phyloP scores from a whole-genome alignment of 306 rosid species.

The Ormosia emarginata region DNA sequence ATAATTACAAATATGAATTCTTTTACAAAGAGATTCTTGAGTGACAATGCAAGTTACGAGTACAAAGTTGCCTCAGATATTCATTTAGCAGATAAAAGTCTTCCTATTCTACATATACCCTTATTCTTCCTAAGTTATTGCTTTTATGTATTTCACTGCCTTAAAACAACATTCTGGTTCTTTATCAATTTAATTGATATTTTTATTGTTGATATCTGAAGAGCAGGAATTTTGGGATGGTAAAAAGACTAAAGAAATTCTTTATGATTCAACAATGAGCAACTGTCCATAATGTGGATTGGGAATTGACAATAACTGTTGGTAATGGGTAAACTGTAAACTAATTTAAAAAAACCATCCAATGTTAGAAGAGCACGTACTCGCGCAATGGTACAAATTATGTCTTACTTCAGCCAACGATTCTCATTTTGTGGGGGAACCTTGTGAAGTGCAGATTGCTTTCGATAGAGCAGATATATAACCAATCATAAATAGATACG shows the following conservation, averaged over 20 bases:
- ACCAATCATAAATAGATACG: slow-evolving; percentile 8
- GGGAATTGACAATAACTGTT: background rate
- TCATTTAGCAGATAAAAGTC: background rate
- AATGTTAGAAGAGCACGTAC: background rate
- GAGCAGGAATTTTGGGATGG: background rate
- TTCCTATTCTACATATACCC: background rate
- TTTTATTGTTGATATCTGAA: background rate
- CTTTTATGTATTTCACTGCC: background rate
- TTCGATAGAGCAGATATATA: background rate
- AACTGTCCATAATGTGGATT: background rate
- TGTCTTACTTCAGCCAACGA: background rate
- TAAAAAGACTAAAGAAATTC: background rate
- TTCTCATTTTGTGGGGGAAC: background rate
- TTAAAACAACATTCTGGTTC: slow-evolving; percentile 5
- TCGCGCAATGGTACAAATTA: background rate
- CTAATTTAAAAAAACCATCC: background rate
- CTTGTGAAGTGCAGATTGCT: slow-evolving; percentile 15
- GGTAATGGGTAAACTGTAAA: slow-evolving; percentile 18
- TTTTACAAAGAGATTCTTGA: background rate
- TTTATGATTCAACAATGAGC: background rate
- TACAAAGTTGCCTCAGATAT: background rate
- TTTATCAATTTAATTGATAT: background rate
- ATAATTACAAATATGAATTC: background rate
- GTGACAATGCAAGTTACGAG: background rate
- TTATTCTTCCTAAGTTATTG: slow-evolving; percentile 6